phyloP scores from a whole-genome alignment of 1,284 basidiomycete genomes.

The Cryptococcus sp. region DNA sequence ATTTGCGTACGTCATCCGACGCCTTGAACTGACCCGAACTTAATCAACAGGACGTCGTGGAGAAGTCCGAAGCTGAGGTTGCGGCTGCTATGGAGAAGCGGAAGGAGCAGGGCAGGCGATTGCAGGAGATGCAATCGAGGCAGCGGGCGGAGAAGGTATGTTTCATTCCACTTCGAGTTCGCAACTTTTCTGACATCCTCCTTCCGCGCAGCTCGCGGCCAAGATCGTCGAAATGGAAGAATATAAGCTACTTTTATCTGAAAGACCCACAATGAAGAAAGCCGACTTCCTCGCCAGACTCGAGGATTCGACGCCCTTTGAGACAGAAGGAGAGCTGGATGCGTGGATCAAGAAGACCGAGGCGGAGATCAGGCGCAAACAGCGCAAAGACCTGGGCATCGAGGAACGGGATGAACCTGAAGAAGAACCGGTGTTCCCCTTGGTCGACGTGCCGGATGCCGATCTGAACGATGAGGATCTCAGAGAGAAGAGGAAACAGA shows the following conservation, averaged over 20 bases:
- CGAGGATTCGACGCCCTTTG: constrained; percentile 65
- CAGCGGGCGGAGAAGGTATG: constrained; percentile 78
- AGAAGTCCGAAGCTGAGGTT: constrained; percentile 91
- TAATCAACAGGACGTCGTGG: constrained; percentile 61
- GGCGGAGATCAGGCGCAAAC: constrained; percentile 63
- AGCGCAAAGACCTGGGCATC: constrained; percentile 71
- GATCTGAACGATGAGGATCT: constrained; percentile 91
- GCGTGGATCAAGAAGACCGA: constrained; percentile 77
- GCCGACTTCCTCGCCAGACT: constrained; percentile 69
- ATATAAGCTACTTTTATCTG: constrained; percentile 68
- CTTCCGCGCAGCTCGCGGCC: constrained; percentile 32
- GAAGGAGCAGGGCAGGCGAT: constrained; percentile 78
- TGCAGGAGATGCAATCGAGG: constrained; percentile 92
- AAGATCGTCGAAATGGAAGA: constrained; percentile 72
- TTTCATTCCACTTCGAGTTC: neutral
- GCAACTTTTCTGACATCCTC: neutral
- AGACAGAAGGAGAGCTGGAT: constrained; percentile 66
- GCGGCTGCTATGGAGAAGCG: constrained; percentile 73
- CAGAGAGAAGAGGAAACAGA: constrained; percentile 94
- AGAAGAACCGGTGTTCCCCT: constrained; percentile 83
- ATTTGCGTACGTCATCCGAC: neutral
- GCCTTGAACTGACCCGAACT: constrained; percentile 1
- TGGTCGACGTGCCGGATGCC: constrained; percentile 86
- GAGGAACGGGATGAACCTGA: constrained; percentile 54
- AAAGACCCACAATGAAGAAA: constrained; percentile 67